A percentile compares a stretch with the other conserved stretches of the same genome.
phyloP scores from a whole-genome alignment of 495 filamentous ascomycete genomes.

The Massariosphaeria phaeospora region DNA sequence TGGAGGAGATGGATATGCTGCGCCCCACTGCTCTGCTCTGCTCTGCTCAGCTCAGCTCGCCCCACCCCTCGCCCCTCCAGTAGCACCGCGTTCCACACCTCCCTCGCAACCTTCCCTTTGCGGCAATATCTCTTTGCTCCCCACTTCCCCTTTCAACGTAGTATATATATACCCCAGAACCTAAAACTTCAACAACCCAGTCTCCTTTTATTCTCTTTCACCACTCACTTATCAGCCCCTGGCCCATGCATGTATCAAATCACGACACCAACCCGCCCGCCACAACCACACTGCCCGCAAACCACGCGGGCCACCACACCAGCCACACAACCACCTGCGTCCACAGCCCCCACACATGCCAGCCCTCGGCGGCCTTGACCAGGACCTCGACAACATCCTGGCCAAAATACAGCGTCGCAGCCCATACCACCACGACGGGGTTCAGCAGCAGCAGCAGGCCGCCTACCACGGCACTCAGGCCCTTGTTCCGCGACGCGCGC shows the following conservation, averaged over 20 bases:
- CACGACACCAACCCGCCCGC: slow-evolving; percentile 26
- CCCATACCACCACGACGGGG: slow-evolving; percentile 59
- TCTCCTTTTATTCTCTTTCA: not conserved
- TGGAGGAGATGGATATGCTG: too few species aligned
- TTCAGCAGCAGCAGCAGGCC: slow-evolving; percentile 50
- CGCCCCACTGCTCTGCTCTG: too few species aligned
- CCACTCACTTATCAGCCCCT: not conserved
- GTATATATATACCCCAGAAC: too few species aligned
- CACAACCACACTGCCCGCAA: slow-evolving; percentile 56
- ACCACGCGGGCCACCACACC: slow-evolving; percentile 98
- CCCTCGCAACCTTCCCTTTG: too few species aligned
- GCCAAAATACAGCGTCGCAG: slow-evolving; percentile 44
- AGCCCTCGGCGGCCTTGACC: slow-evolving; percentile 76
- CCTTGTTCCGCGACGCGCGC: slow-evolving; percentile 22
- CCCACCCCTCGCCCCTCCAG: too few species aligned
- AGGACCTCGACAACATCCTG: slow-evolving; percentile 54
- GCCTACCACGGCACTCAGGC: not conserved
- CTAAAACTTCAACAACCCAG: not conserved
- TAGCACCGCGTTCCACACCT: too few species aligned
- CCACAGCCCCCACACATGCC: slow-evolving; percentile 88
- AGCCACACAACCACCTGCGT: slow-evolving; percentile 90
- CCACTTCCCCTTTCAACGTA: too few species aligned
- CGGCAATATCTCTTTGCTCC: too few species aligned
- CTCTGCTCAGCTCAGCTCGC: too few species aligned
- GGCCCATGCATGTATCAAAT: not conserved